These are phyloP conservation scores for Zizania palustris DNA, from an alignment of 202 grass and related monocot species.

Conservation along the genomic window DNA sequence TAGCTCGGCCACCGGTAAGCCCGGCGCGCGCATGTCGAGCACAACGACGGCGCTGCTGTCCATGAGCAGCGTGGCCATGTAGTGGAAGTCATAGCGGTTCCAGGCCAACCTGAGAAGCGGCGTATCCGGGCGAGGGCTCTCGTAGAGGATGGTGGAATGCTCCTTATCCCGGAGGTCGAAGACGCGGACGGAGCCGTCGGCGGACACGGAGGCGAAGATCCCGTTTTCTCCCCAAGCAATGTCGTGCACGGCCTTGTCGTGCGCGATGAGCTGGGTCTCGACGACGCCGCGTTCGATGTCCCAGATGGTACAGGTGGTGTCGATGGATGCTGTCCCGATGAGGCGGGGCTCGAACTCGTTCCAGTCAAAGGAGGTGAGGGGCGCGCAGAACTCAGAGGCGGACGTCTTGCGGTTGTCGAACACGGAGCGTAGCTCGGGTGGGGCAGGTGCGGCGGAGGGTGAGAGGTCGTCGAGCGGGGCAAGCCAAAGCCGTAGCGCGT, in stretches of 20 bases:
- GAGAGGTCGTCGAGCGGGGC: constrained; percentile 56
- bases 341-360: constrained; percentile 74
- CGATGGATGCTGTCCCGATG: constrained; percentile 83
- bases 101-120: constrained; percentile 85
- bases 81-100: constrained; percentile 72
- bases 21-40: constrained; percentile 84
- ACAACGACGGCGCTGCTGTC: constrained; percentile 83
- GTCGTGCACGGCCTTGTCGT: constrained; percentile 97
- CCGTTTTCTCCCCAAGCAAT: constrained; percentile 90
- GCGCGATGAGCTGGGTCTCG: constrained; percentile 98
- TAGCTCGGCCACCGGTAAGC: constrained; percentile 79
- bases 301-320: constrained; percentile 96
- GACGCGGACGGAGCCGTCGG: constrained; percentile 87
- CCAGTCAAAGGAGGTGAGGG: constrained; percentile 95
- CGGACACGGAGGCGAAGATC: constrained; percentile 86
- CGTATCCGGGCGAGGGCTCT: constrained; percentile 92
- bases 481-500: constrained; percentile 72
- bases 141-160: constrained; percentile 92
- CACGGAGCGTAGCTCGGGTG: constrained; percentile 66
- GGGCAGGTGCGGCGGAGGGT: constrained; percentile 2
- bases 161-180: constrained; percentile 96
- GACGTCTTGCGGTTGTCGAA: constrained; percentile 86
- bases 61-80: constrained; percentile 91
- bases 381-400: constrained; percentile 73
- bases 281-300: constrained; percentile 87